A percentile compares a stretch with the other conserved stretches of the same genome.
phyloP scores from a whole-genome alignment of 1,284 basidiomycete species.

The Apiotrichum veenhuisii region DNA sequence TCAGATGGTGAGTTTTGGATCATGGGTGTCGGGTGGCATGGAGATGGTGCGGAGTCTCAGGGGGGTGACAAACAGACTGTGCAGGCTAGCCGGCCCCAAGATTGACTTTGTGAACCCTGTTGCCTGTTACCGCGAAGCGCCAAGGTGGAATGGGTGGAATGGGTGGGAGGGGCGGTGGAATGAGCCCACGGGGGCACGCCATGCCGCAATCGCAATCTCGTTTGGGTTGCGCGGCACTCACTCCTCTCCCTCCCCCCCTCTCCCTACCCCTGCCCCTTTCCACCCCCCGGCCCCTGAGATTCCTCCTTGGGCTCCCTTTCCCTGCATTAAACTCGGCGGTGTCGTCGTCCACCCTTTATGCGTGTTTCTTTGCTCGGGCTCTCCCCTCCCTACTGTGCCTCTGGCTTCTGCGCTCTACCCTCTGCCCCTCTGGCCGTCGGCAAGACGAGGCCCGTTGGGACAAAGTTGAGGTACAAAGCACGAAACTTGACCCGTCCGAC shows the following conservation, averaged over 20 bases:
- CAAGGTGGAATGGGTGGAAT: not conserved
- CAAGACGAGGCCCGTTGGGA: not conserved
- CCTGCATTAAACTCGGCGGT: too few relatives aligned
- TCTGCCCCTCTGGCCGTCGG: not conserved
- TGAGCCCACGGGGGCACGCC: constrained; percentile 1
- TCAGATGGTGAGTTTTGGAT: too few relatives aligned
- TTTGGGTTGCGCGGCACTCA: not conserved
- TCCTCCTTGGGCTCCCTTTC: too few relatives aligned
- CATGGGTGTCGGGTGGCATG: not conserved
- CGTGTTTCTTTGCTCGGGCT: not conserved
- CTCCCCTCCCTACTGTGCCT: not conserved
- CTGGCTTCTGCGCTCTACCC: too few relatives aligned
- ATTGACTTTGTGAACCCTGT: not conserved
- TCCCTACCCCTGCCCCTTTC: not conserved
- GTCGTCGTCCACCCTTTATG: too few relatives aligned
- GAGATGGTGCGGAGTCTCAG: not conserved
- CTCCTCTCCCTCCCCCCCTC: not conserved
- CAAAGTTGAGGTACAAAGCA: not conserved
- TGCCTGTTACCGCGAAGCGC: not conserved
- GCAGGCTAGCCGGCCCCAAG: not conserved
- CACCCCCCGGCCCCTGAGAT: not conserved
- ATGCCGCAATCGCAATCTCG: constrained; percentile 1
- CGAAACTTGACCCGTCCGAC: not conserved
- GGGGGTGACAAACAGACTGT: not conserved
- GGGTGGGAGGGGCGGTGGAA: not conserved